Percentiles rank a stretch among this genome's conserved stretches.
phyloP scores from a whole-genome alignment of 768 basidiomycete genomes.

The Leccinum aurantiacum region DNA sequence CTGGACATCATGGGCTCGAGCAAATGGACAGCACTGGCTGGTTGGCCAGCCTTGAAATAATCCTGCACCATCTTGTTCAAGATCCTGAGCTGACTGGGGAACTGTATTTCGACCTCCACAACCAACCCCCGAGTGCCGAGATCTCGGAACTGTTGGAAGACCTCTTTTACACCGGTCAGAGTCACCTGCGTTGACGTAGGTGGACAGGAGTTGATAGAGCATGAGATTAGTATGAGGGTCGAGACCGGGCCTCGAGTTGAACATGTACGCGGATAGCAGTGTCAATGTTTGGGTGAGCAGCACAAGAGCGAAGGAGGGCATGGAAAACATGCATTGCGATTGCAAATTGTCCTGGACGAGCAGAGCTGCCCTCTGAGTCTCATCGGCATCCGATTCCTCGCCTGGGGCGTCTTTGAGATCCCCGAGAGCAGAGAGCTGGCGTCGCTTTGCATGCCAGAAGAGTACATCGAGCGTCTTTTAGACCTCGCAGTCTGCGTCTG shows the following conservation, averaged over 20 bases:
- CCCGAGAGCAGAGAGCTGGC: constrained; percentile 8
- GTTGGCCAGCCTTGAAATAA: constrained; percentile 63
- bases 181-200: constrained; percentile 54
- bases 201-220: constrained; percentile 58
- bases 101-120: constrained; percentile 17
- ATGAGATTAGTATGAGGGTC: constrained; percentile 34
- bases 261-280: too few species aligned
- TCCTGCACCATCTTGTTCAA: constrained; percentile 79
- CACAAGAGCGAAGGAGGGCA: constrained; percentile 61
- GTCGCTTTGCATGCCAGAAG: constrained; percentile 41
- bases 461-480: constrained; percentile 43
- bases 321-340: constrained; percentile 46
- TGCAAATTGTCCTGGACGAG: too few species aligned
- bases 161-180: constrained; percentile 52
- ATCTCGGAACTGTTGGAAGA: constrained; percentile 59
- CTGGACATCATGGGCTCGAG: constrained; percentile 71
- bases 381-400: constrained; percentile 14
- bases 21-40: constrained; percentile 62
- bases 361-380: too few species aligned
- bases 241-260: constrained; percentile 48
- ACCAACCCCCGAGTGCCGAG: constrained; percentile 39
- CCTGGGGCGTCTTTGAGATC: constrained; percentile 3
- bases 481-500: constrained; percentile 67
- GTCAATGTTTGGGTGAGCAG: constrained; percentile 53
- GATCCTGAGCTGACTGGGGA: constrained; percentile 45